Evolutionary conservation across 139 green algal genomes (phyloP), one percentile per base, ranked within the genome.

Genomic region (Monoraphidium neglectum): DNA sequence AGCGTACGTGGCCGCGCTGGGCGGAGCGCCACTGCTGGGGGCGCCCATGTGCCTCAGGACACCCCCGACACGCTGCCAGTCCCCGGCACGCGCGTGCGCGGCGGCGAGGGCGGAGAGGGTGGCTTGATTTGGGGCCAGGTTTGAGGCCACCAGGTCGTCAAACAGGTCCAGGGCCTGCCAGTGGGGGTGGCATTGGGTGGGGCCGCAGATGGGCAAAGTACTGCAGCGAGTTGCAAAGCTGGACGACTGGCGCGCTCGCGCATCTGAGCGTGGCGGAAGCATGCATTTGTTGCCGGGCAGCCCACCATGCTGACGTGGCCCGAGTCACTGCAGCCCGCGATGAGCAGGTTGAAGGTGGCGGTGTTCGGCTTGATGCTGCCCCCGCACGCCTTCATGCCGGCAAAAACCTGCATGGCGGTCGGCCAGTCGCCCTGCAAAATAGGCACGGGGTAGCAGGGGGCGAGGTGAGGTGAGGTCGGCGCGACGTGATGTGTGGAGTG

Each of bases 271-370:
- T n/a, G 43, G 43, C 43, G 43, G 43, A 12, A 51, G 43, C 8
- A 21, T 51, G 43, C n/a, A n/a, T 51, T 51, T 51, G 43, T 51
- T 51, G 43, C 43, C 60, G 23, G 60, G 4, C 21, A 28, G 26
- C 21, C 4, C 60, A 36, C 60, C 60, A 6, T 18, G 12, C 28
- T 28, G 12, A 16, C 24, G 54, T 59, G 60, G 32, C 65, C 70
- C 0, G 62, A 65, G 43, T 82, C 78, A 76, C 92, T 83, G 83
- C 87, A 84, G 0, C 76, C 83, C 15, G 65, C 66, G 78, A 94
- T 91, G 35, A 94, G 80, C 21, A 83, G 85, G 79, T 89, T 91
- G 80, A 93, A 94, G 51, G 87, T 94, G 37, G 90, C 85, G 49
- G 81, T 80, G 63, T 92, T 94, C 54, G 90, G 87, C 26, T 77